A percentile compares a stretch with the other conserved stretches of the same genome.
Evolutionary conservation across 2,329 filamentous ascomycete species (phyloP).

Genomic region (Colletotrichum tropicale): DNA sequence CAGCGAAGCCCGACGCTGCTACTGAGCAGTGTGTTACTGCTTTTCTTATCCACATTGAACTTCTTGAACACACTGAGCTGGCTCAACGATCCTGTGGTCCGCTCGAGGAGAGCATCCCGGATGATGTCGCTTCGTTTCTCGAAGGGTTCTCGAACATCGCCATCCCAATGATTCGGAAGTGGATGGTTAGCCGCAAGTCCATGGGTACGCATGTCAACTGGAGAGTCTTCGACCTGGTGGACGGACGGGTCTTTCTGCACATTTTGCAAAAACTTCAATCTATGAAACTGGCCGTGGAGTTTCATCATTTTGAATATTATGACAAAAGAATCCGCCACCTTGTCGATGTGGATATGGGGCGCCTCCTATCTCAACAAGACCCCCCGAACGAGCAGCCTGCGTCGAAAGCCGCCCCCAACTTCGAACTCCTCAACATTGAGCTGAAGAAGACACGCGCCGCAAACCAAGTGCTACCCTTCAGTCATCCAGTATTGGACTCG

Average conservation of each 20-base stretch:
- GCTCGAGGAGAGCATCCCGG: too few species aligned
- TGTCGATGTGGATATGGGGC: background rate
- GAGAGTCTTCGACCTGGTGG: background rate
- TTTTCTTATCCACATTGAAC: background rate
- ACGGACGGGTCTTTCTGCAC: background rate
- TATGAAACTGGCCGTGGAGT: background rate
- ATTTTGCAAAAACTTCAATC: background rate
- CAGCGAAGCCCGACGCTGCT: background rate
- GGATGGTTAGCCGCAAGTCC: background rate
- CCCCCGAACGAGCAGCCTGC: too few species aligned
- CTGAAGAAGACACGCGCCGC: background rate
- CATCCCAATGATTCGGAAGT: background rate
- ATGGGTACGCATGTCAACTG: background rate
- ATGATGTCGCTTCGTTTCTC: background rate
- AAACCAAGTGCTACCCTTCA: slow-evolving; percentile 47
- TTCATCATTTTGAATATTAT: background rate
- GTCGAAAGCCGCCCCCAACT: background rate
- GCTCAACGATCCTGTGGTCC: background rate
- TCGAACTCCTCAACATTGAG: background rate
- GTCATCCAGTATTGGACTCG: slow-evolving; percentile 48
- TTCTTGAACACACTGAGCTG: background rate
- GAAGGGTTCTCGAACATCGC: background rate
- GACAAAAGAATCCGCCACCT: background rate
- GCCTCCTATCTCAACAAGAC: background rate
- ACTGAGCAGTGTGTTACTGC: background rate